Evolutionary conservation across 257 asterid species (phyloP), one percentile per base, ranked within the genome.

Genomic region (Nicotiana otophora): DNA sequence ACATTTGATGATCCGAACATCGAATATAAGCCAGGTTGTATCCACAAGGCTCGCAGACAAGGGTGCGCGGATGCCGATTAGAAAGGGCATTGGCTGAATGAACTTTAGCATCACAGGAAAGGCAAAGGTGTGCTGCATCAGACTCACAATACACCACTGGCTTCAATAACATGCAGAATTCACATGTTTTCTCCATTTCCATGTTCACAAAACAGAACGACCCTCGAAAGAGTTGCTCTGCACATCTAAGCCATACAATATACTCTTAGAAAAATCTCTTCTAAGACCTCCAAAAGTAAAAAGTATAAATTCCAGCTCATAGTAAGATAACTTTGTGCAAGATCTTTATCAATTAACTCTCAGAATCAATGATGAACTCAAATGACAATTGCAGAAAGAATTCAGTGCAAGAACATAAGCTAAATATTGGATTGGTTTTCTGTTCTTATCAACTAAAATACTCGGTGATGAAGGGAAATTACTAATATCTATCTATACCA

Each of bases 61-160:
- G 91, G 31, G 93, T 91, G 11, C 99, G 94, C 1, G 89, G 90
- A 81, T 95, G 99, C 10, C 99, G 82, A 83, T 48, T 87, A 54
- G 97, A 95, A 39, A 95, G 97, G 34, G 97, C 93, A 66, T 95
- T 95, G 39, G 99, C 99, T 7, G 94, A 95, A 80, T 95, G 99
- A 88, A 95, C 97, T 82, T 87, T 91, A 42, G 97, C 90, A 78
- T 95, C 98, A 69, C 99, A 95, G 36, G 90, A 86, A 51, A 95
- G 93, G 86, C 99, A 95, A 46, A 95, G 98, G 78, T 88, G 89
- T n/a, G 98, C 99, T 28, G 95, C 91, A 86, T 95, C 99, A 17
- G 98, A 87, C 48, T 89, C 86, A 83, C 99, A 95, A 89, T 89
- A 93, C 82, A 95, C 99, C 15, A 91, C 84, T 55, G 98, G 93